Base-by-base conservation (phyloP, 768 basidiomycete species). In the Amanita rimosa region DNA sequence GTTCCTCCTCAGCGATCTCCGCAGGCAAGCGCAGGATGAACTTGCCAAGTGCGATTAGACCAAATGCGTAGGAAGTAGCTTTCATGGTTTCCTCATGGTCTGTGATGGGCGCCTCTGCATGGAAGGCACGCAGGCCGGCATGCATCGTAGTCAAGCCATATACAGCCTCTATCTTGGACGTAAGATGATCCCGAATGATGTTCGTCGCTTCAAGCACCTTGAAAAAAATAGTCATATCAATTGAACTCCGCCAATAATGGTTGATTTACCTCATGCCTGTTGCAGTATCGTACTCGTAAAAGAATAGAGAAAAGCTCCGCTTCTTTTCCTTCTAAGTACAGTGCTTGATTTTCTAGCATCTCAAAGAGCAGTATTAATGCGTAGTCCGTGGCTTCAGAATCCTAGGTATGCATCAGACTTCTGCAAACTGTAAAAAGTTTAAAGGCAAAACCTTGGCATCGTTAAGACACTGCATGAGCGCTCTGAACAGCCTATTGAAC, bases 121-220 rank as follows among this genome's bases (percentile, higher is more conserved):
- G 68, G 65, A 91, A 92, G 9, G 74, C 61, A 24, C 78, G 78
- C 37, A 91, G 59, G 57, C 75, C 78, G 26, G 81, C 81, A 53
- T 90, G 86, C 69, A 90, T 75, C 4, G 85, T 90, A 11, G 85
- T 88, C 54, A 92, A 64, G 6, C 89, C 89, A 56, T 87, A 90
- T 17, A 92, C 85, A 16, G 90, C 84, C 53, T 87, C 90, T 55
- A 85, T 76, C 53, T 76, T 80, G 8, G 72, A 66, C 19, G 84
- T 77, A 31, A 92, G 69, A 14, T 74, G 72, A 61, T 92, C 87
- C 36, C 89, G 83, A 53, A 92, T 82, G 1, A 81, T 78, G 56
- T 78, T 87, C 10, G 88, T 89, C 4, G 85, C 89, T 60, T 90
- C 86, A 46, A 89, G 70, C 34, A 92, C 80, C 89, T 92, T 47